phyloP scores from a whole-genome alignment of 1,284 basidiomycete genomes.

The Athelia sp. region DNA sequence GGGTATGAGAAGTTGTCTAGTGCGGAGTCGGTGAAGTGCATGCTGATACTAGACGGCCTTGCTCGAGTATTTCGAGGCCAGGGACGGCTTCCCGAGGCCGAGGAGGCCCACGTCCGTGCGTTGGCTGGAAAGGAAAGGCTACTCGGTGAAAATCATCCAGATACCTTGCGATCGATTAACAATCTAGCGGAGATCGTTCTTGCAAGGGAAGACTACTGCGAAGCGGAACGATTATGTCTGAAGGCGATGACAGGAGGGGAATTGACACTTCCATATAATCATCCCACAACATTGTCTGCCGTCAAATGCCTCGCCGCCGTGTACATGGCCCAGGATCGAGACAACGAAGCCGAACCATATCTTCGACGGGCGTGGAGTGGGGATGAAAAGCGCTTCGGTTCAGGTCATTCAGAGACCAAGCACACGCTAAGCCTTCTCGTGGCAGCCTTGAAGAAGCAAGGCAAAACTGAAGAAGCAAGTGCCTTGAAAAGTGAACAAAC shows the following conservation, averaged over 20 bases:
- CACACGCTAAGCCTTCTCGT: no score
- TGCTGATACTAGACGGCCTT: no score
- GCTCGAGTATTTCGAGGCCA: no score
- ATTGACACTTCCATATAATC: neutral
- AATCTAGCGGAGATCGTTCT: neutral
- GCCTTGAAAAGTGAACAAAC: no score
- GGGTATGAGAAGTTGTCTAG: no score
- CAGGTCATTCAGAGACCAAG: constrained; percentile 4
- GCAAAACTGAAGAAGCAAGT: no score
- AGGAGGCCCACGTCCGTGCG: neutral
- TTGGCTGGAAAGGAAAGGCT: neutral
- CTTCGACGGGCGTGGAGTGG: constrained; percentile 1
- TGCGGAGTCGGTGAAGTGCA: no score
- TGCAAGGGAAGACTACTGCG: neutral
- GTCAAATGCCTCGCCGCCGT: neutral
- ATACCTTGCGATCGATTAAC: neutral
- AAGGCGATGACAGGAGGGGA: neutral
- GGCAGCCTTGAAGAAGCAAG: no score
- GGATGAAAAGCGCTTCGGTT: constrained; percentile 6
- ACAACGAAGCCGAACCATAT: neutral
- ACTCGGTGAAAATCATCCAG: neutral
- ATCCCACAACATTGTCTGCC: neutral
- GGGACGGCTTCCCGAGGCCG: neutral
- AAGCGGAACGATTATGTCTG: neutral
- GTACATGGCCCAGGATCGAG: neutral